Evolutionary conservation across 2,329 filamentous ascomycete species (phyloP), one percentile per base, ranked within the genome.

Genomic region (Arachnopeziza araneosa): DNA sequence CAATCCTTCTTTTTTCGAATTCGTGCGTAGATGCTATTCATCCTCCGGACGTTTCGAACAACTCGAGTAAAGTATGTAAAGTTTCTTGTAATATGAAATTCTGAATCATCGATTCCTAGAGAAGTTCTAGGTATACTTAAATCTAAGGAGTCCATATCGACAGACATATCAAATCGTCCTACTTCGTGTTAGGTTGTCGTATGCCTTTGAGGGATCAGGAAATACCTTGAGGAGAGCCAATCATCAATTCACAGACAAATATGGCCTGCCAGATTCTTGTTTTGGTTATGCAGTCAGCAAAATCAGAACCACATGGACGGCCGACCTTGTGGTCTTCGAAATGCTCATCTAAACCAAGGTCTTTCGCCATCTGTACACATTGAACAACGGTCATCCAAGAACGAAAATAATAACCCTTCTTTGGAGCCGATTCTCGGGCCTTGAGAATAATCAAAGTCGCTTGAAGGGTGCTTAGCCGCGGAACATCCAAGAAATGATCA

Each of bases 381-480:
- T 93, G 91, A 57, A 96, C 93, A 22, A 96, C 86, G 5, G 90
- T 91, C 85, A 97, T 96, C 93, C 95, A 98, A 0, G 95, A 98
- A 48, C 93, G 87, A 75, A 95, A 98, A 74, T 95, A 98, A 72
- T 98, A 98, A 1, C 95, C 95, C 62, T 91, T 86, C 71, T 96
- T 96, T 0, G 93, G 93, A 9, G 89, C 86, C n/a, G 90, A 89
- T 74, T 98, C 93, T 64, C 92, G 84, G 1, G 93, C 95, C 74
- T 98, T 98, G 51, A 97, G 77, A 21, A 97, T 81, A 52, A 98
- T 87, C 52, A 97, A 77, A 63, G 96, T 79, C 2, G 92, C 93
- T 75, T 98, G 93, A 10, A 98, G 86, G 0, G 95, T 98, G 75
- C 91, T 97, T 53, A 98, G 72, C 55, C 93, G 83, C 1, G 93